Conservation (phyloP, 108 stramenopile species). For the Cylindrotheca closterium region DNA sequence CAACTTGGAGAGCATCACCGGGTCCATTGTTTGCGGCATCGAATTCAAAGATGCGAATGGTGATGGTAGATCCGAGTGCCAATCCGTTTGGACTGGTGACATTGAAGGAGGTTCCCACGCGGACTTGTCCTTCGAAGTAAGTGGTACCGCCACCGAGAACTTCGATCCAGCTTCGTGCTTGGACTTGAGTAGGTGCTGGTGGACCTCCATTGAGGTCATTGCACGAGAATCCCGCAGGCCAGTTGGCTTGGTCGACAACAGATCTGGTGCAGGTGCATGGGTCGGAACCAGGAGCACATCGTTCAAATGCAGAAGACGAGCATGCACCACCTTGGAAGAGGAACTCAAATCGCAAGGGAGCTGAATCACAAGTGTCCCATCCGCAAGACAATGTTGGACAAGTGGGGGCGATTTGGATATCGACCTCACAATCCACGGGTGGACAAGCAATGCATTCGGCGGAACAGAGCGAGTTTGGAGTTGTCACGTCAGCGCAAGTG, state of each 20-base stretch:
- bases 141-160: neutral
- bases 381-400: constrained; percentile 13
- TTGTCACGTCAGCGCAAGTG: neutral
- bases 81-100: constrained; percentile 1
- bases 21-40: neutral
- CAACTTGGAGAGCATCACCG: constrained; percentile 15
- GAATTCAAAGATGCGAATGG: constrained; percentile 1
- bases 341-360: constrained; percentile 18
- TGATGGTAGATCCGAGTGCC: constrained; percentile 2
- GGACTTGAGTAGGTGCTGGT: neutral
- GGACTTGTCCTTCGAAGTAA: constrained; percentile 23
- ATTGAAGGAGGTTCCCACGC: constrained; percentile 15
- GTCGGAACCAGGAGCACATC: constrained; percentile 8
- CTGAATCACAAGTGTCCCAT: constrained; percentile 12
- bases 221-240: constrained; percentile 17
- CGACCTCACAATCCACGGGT: constrained; percentile 8
- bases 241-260: constrained; percentile 2
- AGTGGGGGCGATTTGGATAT: constrained; percentile 7
- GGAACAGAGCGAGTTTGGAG: neutral
- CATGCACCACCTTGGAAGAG: constrained; percentile 1
- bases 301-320: neutral
- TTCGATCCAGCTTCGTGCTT: neutral
- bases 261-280: constrained; percentile 8
- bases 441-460: neutral
- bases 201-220: constrained; percentile 20